Base-by-base conservation (phyloP, 176 grass and related monocot species). In the Microstegium vimineum region DNA sequence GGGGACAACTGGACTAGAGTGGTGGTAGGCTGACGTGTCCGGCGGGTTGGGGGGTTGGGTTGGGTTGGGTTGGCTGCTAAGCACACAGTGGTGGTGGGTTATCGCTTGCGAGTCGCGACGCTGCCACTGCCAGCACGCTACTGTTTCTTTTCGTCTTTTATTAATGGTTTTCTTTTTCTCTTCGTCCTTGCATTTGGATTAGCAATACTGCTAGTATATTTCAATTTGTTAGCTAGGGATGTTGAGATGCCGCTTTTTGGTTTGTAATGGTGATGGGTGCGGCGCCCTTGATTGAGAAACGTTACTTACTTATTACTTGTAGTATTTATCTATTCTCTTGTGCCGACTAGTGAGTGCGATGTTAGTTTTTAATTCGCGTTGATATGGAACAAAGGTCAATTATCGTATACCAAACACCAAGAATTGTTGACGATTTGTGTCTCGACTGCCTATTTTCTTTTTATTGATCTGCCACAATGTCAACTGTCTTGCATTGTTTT, bases 21-120 rank as follows among this genome's bases (percentile, higher is more conserved):
- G 27, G 26, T 32, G 28, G 67, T 4, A 18, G 33, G 54, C 42
- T 83, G 79, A 70, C 80, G 86, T 83, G 80, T 34, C 46, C 7
- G 43, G 18, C 23, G 68, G 74, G 79, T 27, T 6, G 20, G 62
- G 33, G 52, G 75, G 40, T n/a, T 63, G 84, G 41, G 4, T 8
- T 62, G 51, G 68, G 5, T 41, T 51, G 60, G 71, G 36, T 47
- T 10, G 57, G 76, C 59, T 52, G 84, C 77, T 52, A 32, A 10
- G 61, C 85, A 62, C 71, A 36, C 56, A 2, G 16, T 3, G 16
- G 3, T n/a, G n/a, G n/a, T 8, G 43, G 59, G 35, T 56, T 73
- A 33, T 38, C 45, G 56, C 77, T 42, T 14, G 43, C 43, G 43
- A 46, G 37, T n/a, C n/a, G n/a, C n/a, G n/a, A n/a, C n/a, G n/a